phyloP scores from a whole-genome alignment of 2,329 filamentous ascomycete genomes.

The Cytospora mali region DNA sequence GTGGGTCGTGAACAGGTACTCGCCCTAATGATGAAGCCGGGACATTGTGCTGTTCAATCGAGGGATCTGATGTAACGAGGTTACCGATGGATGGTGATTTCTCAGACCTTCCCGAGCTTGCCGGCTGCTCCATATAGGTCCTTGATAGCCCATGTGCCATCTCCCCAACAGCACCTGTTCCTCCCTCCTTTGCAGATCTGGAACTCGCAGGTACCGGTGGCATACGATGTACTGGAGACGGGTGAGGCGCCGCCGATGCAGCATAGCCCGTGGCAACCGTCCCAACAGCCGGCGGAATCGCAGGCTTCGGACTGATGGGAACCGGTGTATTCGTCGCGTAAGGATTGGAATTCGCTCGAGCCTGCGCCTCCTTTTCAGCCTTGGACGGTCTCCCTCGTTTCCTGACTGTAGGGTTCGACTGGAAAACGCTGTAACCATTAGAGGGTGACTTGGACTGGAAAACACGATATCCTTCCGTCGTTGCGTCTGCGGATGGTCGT shows the following conservation, averaged over 20 bases:
- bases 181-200: conserved; percentile 14
- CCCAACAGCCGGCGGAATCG: conserved; percentile 5
- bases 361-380: conserved; percentile 36
- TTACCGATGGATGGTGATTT: conserved; percentile 30
- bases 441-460: conserved; percentile 24
- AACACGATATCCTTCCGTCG: conserved; percentile 18
- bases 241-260: background rate
- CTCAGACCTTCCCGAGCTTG: conserved; percentile 18
- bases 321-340: conserved; percentile 33
- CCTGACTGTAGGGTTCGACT: conserved; percentile 30
- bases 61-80: conserved; percentile 26
- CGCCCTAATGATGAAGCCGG: conserved; percentile 12
- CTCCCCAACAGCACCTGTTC: conserved; percentile 4
- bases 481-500: conserved; percentile 34
- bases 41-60: conserved; percentile 12
- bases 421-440: conserved; percentile 28
- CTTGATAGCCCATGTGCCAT: conserved; percentile 10
- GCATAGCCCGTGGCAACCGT: conserved; percentile 7
- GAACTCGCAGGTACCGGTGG: conserved; percentile 10
- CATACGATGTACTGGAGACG: conserved; percentile 3
- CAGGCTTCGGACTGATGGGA: conserved; percentile 30
- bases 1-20: conserved; percentile 17
- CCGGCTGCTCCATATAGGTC: conserved; percentile 14
- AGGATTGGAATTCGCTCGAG: conserved; percentile 29
- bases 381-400: conserved; percentile 41